A percentile compares a stretch with the other conserved stretches of the same genome.
These are phyloP conservation scores for Saccharomyces hybrid DNA, from an alignment of 1,139 yeast species.

Conservation along the genomic window DNA sequence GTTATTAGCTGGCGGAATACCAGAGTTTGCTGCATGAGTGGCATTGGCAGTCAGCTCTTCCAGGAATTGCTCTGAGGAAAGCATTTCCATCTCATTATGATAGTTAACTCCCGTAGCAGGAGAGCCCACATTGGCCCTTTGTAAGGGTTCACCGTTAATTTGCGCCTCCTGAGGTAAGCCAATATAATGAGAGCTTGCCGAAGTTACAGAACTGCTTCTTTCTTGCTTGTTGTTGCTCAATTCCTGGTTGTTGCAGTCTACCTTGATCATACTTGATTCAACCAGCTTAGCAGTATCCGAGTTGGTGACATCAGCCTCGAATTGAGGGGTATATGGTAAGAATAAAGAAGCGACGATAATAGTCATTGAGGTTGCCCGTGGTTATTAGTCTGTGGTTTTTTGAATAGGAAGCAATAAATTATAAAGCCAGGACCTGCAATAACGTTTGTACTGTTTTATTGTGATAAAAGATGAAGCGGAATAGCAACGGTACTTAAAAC, in stretches of 20 bases:
- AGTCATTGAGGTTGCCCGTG: constrained; percentile 19
- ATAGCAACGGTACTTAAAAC: neutral
- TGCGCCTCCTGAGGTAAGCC: neutral
- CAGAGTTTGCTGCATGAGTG: constrained; percentile 8
- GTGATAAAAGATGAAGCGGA: neutral
- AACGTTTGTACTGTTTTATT: neutral
- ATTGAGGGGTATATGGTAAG: constrained; percentile 32
- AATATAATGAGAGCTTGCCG: constrained; percentile 4
- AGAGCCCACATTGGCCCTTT: neutral
- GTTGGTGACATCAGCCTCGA: constrained; percentile 24
- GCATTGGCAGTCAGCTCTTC: constrained; percentile 31
- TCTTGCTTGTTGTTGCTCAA: constrained; percentile 7
- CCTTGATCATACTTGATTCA: constrained; percentile 16
- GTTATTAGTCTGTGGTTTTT: neutral
- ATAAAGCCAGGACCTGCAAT: neutral
- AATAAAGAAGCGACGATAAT: constrained; percentile 31
- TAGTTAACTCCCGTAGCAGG: neutral
- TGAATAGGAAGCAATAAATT: neutral
- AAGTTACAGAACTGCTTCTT: constrained; percentile 18
- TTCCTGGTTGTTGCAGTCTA: neutral
- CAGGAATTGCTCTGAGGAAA: constrained; percentile 30
- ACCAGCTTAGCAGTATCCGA: constrained; percentile 19
- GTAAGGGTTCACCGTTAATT: neutral
- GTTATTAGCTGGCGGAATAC: neutral
- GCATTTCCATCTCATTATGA: constrained; percentile 8